These are phyloP conservation scores for Hansfordia pulvinata DNA, from an alignment of 2,329 filamentous ascomycete genomes.

Conservation along the genomic window DNA sequence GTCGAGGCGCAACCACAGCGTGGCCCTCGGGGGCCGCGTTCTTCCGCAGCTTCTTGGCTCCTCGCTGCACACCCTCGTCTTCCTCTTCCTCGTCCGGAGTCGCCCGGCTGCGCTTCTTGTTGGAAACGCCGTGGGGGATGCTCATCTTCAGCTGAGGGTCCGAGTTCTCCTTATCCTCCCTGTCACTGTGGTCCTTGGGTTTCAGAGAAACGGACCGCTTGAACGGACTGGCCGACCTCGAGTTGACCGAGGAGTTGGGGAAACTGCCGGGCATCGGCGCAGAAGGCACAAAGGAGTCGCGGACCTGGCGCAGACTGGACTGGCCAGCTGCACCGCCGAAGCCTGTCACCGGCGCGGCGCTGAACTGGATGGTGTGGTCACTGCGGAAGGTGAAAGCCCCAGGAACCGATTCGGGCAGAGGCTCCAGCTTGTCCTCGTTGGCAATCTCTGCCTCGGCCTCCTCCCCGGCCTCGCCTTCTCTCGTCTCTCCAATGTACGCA, in stretches of 20 bases:
- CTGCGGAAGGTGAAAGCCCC: slow-evolving; percentile 53
- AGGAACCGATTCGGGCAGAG: slow-evolving; percentile 26
- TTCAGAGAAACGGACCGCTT: too few relatives aligned
- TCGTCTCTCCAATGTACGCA: slow-evolving; percentile 12
- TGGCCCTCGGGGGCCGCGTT: slow-evolving; percentile 35
- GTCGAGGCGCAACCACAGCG: slow-evolving; percentile 35
- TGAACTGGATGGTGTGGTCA: slow-evolving; percentile 50
- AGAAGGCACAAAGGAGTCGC: slow-evolving; percentile 30
- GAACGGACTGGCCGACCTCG: too few relatives aligned
- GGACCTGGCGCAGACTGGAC: slow-evolving; percentile 45
- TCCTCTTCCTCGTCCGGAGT: slow-evolving; percentile 35
- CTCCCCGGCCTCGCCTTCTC: slow-evolving; percentile 4
- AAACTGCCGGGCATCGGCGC: slow-evolving; percentile 42
- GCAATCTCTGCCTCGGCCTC: slow-evolving; percentile 11
- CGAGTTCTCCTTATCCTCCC: slow-evolving; percentile 37
- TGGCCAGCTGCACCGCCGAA: slow-evolving; percentile 48
- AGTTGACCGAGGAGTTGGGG: slow-evolving; percentile 18
- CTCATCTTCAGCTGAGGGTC: slow-evolving; percentile 16
- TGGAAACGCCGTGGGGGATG: slow-evolving; percentile 47
- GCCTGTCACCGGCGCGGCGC: slow-evolving; percentile 27
- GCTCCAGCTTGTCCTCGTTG: slow-evolving; percentile 8
- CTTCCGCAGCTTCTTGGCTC: slow-evolving; percentile 43
- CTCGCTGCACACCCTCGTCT: slow-evolving; percentile 29
- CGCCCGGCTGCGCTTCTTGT: slow-evolving; percentile 52
- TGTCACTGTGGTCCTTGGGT: slow-evolving; percentile 32